A percentile compares a stretch with the other conserved stretches of the same genome.
phyloP scores from a whole-genome alignment of 1,139 yeast genomes.

The Ogataea hybrid region DNA sequence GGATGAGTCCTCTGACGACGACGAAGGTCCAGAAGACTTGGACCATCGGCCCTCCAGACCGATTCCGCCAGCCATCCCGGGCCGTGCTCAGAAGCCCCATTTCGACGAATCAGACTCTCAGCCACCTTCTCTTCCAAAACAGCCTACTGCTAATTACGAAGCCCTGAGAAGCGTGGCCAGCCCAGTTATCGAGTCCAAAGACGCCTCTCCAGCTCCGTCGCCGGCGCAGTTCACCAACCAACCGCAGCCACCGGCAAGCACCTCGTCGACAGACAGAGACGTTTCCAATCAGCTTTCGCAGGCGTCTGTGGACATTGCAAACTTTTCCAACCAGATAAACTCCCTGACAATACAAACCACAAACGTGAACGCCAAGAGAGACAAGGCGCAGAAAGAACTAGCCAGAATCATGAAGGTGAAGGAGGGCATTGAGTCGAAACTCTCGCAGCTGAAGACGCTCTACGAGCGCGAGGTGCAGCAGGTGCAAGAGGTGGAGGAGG shows the following conservation, averaged over 20 bases:
- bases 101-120: conserved; percentile 24
- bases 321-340: conserved; percentile 79
- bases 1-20: conserved; percentile 32
- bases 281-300: conserved; percentile 67
- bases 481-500: conserved; percentile 64
- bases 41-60: conserved; percentile 23
- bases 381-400: conserved; percentile 75
- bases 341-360: conserved; percentile 77
- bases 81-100: conserved; percentile 32
- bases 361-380: conserved; percentile 65
- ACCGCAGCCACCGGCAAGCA: conserved; percentile 16
- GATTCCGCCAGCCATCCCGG: conserved; percentile 33
- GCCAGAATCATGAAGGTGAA: conserved; percentile 61
- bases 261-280: conserved; percentile 30
- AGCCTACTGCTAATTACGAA: conserved; percentile 27
- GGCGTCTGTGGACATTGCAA: conserved; percentile 85
- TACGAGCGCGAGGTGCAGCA: conserved; percentile 81
- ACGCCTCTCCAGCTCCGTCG: conserved; percentile 7
- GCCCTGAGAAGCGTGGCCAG: conserved; percentile 27
- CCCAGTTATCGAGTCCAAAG: conserved; percentile 9
- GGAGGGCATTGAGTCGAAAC: conserved; percentile 67
- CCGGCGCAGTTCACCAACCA: conserved; percentile 16
- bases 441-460: conserved; percentile 61
- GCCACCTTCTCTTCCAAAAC: conserved; percentile 8
- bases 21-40: conserved; percentile 34